phyloP scores from a whole-genome alignment of 257 asterid genomes.

The Voacanga thouarsii region DNA sequence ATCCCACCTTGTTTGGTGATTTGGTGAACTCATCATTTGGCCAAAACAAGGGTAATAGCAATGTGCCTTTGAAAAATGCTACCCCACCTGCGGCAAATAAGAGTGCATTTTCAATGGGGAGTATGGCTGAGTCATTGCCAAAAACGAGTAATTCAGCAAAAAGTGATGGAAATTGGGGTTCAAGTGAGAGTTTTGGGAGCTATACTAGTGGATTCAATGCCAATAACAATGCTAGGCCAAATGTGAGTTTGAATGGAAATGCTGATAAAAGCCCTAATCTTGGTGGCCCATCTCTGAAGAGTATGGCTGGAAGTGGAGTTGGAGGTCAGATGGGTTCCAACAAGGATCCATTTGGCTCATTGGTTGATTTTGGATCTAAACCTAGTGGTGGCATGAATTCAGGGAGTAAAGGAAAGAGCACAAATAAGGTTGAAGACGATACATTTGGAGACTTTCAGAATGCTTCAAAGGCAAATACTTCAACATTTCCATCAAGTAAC shows the following conservation, averaged over 20 bases:
- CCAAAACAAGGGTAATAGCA: slow-evolving; percentile 51
- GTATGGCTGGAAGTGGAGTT: slow-evolving; percentile 49
- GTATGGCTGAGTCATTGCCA: slow-evolving; percentile 69
- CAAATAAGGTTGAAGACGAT: slow-evolving; percentile 35
- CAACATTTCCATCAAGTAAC: slow-evolving; percentile 35
- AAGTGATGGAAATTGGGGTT: slow-evolving; percentile 38
- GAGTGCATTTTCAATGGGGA: slow-evolving; percentile 58
- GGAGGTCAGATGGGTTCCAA: slow-evolving; percentile 46
- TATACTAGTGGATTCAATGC: slow-evolving; percentile 34
- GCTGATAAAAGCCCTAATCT: slow-evolving; percentile 36
- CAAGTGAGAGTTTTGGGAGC: slow-evolving; percentile 29
- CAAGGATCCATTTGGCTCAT: slow-evolving; percentile 78
- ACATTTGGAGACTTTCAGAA: slow-evolving; percentile 60
- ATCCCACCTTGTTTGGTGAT: slow-evolving; percentile 86
- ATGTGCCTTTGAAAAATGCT: slow-evolving; percentile 62
- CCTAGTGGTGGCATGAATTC: slow-evolving; percentile 42
- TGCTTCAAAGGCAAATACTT: slow-evolving; percentile 41
- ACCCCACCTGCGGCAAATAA: slow-evolving; percentile 35
- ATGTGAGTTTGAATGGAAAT: slow-evolving; percentile 44
- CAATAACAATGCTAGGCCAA: slow-evolving; percentile 34
- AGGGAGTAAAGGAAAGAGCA: slow-evolving; percentile 36
- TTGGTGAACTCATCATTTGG: slow-evolving; percentile 68
- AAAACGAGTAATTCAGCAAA: slow-evolving; percentile 38
- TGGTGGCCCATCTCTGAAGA: slow-evolving; percentile 56
- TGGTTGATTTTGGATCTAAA: slow-evolving; percentile 68